A percentile compares a stretch with the other conserved stretches of the same genome.
phyloP scores from a whole-genome alignment of 164 flowering plant genomes.

The Piper longum region DNA sequence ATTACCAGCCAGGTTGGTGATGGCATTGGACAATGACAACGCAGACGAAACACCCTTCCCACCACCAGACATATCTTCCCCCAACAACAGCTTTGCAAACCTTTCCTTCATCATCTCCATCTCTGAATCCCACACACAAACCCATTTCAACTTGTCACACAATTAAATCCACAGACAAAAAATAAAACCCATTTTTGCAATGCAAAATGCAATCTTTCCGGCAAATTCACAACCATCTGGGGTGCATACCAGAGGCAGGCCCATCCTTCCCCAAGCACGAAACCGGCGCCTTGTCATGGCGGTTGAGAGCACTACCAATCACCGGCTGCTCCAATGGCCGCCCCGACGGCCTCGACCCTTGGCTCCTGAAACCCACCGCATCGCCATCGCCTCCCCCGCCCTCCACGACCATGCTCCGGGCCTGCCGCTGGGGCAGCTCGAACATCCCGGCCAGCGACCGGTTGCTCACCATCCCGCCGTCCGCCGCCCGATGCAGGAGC shows the following conservation, averaged over 20 bases:
- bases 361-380: conserved; percentile 10
- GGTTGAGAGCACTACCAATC: conserved; percentile 11
- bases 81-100: conserved; percentile 76
- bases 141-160: background rate
- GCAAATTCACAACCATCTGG: too few relatives aligned
- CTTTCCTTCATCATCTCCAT: conserved; percentile 67
- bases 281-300: conserved; percentile 13
- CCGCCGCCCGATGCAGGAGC: background rate
- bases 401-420: conserved; percentile 11
- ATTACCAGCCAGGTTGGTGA: conserved; percentile 79
- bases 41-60: conserved; percentile 93
- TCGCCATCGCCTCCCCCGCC: conserved; percentile 8
- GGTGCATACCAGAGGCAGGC: conserved; percentile 15
- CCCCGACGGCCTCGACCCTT: conserved; percentile 1
- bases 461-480: background rate
- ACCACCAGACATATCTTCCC: conserved; percentile 99
- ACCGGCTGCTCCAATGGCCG: conserved; percentile 8
- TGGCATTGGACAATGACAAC: conserved; percentile 85
- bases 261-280: conserved; percentile 14
- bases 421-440: background rate
- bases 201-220: background rate
- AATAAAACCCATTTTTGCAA: too few relatives aligned
- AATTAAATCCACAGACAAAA: background rate
- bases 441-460: background rate
- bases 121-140: conserved; percentile 22